Percentiles rank a stretch among this genome's conserved stretches.
phyloP scores from a whole-genome alignment of 148 eudicot species.

The Talinum fruticosum region DNA sequence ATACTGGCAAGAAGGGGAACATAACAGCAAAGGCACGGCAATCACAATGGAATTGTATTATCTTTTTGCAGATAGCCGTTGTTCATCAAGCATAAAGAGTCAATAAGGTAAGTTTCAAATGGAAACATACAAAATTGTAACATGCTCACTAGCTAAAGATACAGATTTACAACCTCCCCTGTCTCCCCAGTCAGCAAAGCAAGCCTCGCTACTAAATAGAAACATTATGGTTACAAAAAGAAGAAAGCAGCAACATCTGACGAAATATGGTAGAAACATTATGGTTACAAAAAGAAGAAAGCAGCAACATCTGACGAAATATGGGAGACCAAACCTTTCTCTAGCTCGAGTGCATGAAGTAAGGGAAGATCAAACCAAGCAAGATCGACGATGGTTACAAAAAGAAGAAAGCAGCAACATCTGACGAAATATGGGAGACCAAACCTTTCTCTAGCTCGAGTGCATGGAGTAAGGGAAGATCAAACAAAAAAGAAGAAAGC shows the following conservation, averaged over 20 bases:
- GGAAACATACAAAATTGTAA: not conserved
- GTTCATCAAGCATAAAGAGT: not conserved
- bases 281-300: not conserved
- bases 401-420: not conserved
- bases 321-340: not conserved
- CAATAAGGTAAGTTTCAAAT: not conserved
- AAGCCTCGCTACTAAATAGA: too few relatives aligned
- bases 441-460: not conserved
- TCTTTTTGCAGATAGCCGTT: not conserved
- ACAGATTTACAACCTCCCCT: slow-evolving; percentile 2
- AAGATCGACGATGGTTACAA: too few relatives aligned
- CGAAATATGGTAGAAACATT: not conserved
- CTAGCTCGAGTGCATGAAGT: not conserved
- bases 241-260: not conserved
- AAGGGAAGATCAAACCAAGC: too few relatives aligned
- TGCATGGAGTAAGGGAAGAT: not conserved
- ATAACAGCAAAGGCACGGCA: not conserved
- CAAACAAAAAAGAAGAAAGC: too few relatives aligned
- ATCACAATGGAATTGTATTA: not conserved
- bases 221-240: not conserved
- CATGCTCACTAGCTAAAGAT: not conserved
- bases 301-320: too few relatives aligned
- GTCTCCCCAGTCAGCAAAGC: too few relatives aligned
- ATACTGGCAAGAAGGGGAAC: not conserved
- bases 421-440: not conserved